Evolutionary conservation across 768 basidiomycete genomes (phyloP).

Genomic region (Lactarius akahatsu): DNA sequence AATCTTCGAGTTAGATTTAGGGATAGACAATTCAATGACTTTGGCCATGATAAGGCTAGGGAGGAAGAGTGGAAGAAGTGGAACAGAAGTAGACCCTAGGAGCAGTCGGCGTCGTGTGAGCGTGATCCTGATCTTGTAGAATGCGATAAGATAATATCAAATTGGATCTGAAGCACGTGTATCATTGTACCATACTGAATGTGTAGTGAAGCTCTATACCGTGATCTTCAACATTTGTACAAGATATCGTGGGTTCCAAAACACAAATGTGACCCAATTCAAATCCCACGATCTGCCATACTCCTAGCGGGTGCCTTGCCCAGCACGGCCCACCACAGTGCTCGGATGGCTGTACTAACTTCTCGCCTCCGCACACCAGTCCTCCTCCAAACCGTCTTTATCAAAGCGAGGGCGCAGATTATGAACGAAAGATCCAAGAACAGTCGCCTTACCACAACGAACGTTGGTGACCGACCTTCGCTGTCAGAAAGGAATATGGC

Average conservation of each 20-base stretch:
- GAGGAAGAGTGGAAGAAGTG: not conserved
- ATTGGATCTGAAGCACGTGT: not conserved
- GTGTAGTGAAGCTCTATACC: not conserved
- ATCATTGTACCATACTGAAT: too few relatives aligned
- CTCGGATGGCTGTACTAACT: constrained; percentile 59
- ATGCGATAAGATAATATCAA: constrained; percentile 1
- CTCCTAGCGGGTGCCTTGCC: constrained; percentile 49
- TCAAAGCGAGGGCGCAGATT: constrained; percentile 56
- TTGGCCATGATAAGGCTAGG: constrained; percentile 23
- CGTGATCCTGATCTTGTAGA: not conserved
- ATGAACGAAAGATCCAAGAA: constrained; percentile 79
- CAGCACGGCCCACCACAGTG: constrained; percentile 68
- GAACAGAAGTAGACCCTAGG: not conserved
- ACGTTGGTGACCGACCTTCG: constrained; percentile 62
- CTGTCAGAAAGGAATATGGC: constrained; percentile 57
- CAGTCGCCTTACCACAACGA: constrained; percentile 67
- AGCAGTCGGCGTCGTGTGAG: not conserved
- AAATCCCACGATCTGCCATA: constrained; percentile 53
- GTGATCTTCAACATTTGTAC: not conserved
- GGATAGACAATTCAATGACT: constrained; percentile 32
- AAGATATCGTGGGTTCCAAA: constrained; percentile 1
- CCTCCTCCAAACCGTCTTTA: constrained; percentile 61
- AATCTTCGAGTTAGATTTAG: constrained; percentile 40
- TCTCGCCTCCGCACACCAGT: constrained; percentile 70
- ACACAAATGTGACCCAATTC: not conserved